Evolutionary conservation across 2,329 filamentous ascomycete species (phyloP), one percentile per base, ranked within the genome.

Genomic region (Lecanoromycetidae sp.): DNA sequence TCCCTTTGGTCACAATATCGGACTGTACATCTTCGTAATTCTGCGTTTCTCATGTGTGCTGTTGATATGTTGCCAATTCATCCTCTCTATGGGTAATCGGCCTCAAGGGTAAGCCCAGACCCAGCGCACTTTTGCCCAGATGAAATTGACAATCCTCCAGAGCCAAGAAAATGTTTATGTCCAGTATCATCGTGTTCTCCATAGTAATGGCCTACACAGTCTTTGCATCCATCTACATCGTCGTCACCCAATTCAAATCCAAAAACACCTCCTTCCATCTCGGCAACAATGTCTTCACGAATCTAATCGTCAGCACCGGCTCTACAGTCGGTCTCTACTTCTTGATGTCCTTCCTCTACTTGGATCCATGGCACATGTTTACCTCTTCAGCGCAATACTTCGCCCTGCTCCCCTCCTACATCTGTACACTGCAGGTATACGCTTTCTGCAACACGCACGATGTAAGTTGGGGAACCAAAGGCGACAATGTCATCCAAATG

Each of bases 371-470:
- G 91, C 91, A 98, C 71, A 91, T 98, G 84, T 84, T 98, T 68
- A 98, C 91, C 10, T 90, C 82, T 0, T 80, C 85, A 0, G 77
- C 74, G 0, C 88, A 95, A 63, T 98, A 98, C 71, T 95, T 98
- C 63, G 75, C 88, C 38, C 79, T 98, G 22, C 73, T 98, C 29
- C 91, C 91, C 0, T 82, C 75, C 32, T 98, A 96, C 70, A 94
- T 98, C 66, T 96, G 91, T 70, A 96, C 87, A 0, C 75, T 98
- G 2, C 91, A 98, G 65, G 87, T 96, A 17, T 98, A 98, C 67
- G 91, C 91, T 35, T 98, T 98, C 66, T 96, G 91, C 72, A 98
- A 98, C 69, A 94, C 90, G 0, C 91, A 98, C 75, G 91, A 98
- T 63, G 87, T 98, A 17, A 94, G 88, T 0, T 98, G 91, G 91